A percentile compares a stretch with the other conserved stretches of the same genome.
Conservation (phyloP, 805 yeast genomes). For the Candida taoyuanica region DNA sequence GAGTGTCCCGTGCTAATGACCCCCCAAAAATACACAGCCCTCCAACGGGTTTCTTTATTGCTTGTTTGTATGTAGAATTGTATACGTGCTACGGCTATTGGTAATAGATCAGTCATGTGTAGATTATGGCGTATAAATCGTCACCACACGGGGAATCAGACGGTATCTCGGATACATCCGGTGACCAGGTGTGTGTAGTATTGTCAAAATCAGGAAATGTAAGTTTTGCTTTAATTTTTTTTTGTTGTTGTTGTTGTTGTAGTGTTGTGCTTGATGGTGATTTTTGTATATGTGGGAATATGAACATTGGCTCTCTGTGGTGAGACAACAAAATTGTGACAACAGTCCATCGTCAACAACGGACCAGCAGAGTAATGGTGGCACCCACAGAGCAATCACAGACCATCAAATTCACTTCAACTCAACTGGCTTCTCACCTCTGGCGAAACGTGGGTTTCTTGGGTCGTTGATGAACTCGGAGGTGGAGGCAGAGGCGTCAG, state of each 20-base stretch:
- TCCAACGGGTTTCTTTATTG: conserved; percentile 10
- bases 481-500: conserved; percentile 63
- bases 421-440: conserved; percentile 47
- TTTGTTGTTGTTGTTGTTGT: background rate
- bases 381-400: too few species aligned
- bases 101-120: background rate
- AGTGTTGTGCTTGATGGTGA: too few species aligned
- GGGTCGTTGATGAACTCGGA: conserved; percentile 89
- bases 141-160: background rate
- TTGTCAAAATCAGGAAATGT: conserved; percentile 3
- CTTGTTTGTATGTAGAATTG: background rate
- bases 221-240: background rate
- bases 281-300: too few species aligned
- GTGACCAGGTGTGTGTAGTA: background rate
- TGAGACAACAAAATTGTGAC: too few species aligned
- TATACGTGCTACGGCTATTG: too few species aligned
- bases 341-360: background rate
- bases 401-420: conserved; percentile 24
- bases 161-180: background rate
- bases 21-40: conserved; percentile 4
- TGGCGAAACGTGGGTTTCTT: conserved; percentile 86
- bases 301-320: too few species aligned
- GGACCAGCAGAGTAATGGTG: too few species aligned
- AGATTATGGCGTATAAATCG: background rate
- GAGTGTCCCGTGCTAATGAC: conserved; percentile 7